A percentile compares a stretch with the other conserved stretches of the same genome.
These are phyloP conservation scores for Debaryomyces subglobosus DNA, from an alignment of 1,139 yeast genomes.

Conservation along the genomic window DNA sequence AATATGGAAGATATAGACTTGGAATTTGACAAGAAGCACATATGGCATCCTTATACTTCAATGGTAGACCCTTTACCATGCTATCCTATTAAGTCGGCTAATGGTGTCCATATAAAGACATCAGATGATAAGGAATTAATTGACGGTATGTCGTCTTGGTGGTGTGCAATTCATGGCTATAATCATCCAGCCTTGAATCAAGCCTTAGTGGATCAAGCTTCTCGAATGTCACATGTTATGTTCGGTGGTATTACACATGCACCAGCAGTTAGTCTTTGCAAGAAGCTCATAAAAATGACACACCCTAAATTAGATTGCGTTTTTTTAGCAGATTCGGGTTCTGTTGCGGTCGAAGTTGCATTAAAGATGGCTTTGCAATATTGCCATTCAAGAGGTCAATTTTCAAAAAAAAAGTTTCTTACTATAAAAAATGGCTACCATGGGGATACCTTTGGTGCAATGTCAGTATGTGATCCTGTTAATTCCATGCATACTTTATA, in stretches of 20 bases:
- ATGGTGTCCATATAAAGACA: constrained; percentile 22
- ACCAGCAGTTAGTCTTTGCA: constrained; percentile 26
- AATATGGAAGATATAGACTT: constrained; percentile 11
- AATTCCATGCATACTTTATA: constrained; percentile 32
- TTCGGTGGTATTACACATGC: constrained; percentile 34
- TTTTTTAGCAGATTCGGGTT: constrained; percentile 26
- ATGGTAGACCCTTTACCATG: constrained; percentile 26
- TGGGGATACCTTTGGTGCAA: constrained; percentile 31
- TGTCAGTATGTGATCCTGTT: constrained; percentile 28
- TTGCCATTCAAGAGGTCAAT: constrained; percentile 17
- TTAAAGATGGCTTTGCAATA: constrained; percentile 15
- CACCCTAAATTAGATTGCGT: constrained; percentile 23
- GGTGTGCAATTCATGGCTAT: constrained; percentile 36
- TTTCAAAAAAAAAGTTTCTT: constrained; percentile 18
- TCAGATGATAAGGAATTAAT: constrained; percentile 19
- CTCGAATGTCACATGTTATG: constrained; percentile 30
- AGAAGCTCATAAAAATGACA: constrained; percentile 22
- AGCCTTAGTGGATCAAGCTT: constrained; percentile 23
- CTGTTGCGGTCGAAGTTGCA: constrained; percentile 15
- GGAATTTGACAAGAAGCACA: constrained; percentile 25
- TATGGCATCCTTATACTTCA: constrained; percentile 37
- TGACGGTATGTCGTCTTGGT: constrained; percentile 38
- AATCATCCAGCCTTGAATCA: constrained; percentile 27
- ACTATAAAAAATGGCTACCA: constrained; percentile 26
- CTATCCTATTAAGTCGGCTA: constrained; percentile 26